Base-by-base conservation (phyloP, 2,329 filamentous ascomycete genomes). In the Trichoderma koningii region DNA sequence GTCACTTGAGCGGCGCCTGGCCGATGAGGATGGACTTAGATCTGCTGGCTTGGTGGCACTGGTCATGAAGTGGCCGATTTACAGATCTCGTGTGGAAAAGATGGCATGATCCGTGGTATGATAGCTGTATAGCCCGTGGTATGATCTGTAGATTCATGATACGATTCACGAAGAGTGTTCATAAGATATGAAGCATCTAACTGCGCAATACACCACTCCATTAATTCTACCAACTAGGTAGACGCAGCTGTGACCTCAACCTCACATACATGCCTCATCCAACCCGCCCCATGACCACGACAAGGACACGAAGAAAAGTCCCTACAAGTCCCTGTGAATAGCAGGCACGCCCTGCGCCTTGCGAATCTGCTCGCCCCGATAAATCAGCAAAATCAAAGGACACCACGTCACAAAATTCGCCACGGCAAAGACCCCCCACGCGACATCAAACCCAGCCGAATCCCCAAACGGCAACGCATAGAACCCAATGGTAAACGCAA, bases 401-500 rank as follows among this genome's bases (percentile, higher is more conserved):
- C 38, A 21, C 59, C 59, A 62, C 3, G 59, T 34, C 7, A 44
- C 26, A 45, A 62, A 62, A n/a, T 62, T 62, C n/a, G 52, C 52
- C 1, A 62, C 41, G 23, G 59, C 59, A 53, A 62, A 62, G 1
- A 62, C 59, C 7, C 59, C 59, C 59, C 59, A 62, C 17, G 59
- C 59, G 15, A 62, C 59, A 26, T 45, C 59, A 10, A 62, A 62
- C 0, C 59, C 59, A 21, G 59, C 59, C 17, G 23, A 45, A 26
- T 62, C 48, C 1, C 59, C 59, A 30, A 62, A 62, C 4, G 59
- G 59, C 38, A 62, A 26, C 14, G 59, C 59, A 14, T 62, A 62
- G 34, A 62, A 62, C 7, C 59, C 59, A 53, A 62, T 62, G 17
- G 59, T 62, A 4, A 62, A 62, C 7, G 59, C 59, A 53, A 62